Base-by-base conservation (phyloP, 2,329 filamentous ascomycete genomes). In the Fusarium udum region DNA sequence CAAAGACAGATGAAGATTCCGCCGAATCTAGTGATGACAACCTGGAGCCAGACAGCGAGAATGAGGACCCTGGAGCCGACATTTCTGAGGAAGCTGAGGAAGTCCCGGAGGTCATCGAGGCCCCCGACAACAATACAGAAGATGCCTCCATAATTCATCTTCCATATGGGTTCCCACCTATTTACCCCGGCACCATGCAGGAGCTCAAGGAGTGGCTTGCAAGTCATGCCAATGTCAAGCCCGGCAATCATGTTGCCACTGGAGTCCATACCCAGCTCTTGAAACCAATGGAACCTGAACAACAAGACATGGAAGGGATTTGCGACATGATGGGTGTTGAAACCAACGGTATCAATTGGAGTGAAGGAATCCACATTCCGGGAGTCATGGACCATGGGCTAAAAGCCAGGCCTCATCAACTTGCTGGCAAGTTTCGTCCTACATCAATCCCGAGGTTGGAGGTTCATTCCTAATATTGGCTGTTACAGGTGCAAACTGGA, bases 121-220 rank as follows among this genome's bases (percentile, higher is more conserved):
- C 43, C 0, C 4, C 26, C 9, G 9, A 31, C 0, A 16, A 3
- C 26, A 3, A 16, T 6, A 4, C 45, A 3, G 26, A 12, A 8
- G 26, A 31, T 31, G 4, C 7, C 3, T 3, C 9, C 0, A 0
- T 0, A 48, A 8, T 48, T 3, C 3, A 0, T 16, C 26, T 48
- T 12, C 45, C 45, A 1, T 48, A 48, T n/a, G 26, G 45, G 1
- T 48, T 48, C 20, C 45, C 45, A 7, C 20, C 26, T 2, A n/a
- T 48, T n/a, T 0, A 0, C 4, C 45, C 10, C 4, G 4, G 0
- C 0, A 16, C 2, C 6, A 16, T 31, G 20, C 26, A 16, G 26
- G 45, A 31, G 0, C 26, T 48, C 2, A 12, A 0, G 7, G 45
- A 31, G 0, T 48, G 45, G 45, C 45, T 48, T 0, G 7, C 0